Conservation (phyloP, 306 rosid genomes). For the Arachis hypogaea region DNA sequence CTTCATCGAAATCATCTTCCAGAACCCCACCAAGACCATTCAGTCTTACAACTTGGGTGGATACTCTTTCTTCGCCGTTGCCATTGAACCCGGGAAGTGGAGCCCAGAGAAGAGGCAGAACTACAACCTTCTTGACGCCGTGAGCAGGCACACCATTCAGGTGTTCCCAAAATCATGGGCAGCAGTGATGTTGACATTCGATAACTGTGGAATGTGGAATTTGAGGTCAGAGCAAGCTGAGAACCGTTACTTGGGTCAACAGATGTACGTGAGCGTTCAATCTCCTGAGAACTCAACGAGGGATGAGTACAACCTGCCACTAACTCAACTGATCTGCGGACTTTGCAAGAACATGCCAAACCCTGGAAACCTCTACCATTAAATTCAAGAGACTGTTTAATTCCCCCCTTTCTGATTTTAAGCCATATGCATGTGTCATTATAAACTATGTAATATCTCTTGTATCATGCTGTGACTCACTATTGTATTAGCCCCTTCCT, state of each 20-base stretch:
- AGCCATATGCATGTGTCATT: no score
- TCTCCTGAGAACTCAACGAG: conserved; percentile 50
- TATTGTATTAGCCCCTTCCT: no score
- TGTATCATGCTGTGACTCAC: no score
- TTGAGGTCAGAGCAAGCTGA: conserved; percentile 59
- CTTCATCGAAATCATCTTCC: conserved; percentile 71
- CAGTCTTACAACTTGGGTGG: conserved; percentile 78
- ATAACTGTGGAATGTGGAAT: conserved; percentile 85
- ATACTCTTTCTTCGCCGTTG: conserved; percentile 66
- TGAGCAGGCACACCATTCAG: conserved; percentile 81
- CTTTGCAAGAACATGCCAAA: conserved; percentile 53
- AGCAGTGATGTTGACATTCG: conserved; percentile 61
- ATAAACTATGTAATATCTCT: no score
- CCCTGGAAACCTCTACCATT: conserved; percentile 43
- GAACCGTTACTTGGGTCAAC: conserved; percentile 70
- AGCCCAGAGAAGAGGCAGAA: conserved; percentile 59
- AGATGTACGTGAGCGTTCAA: conserved; percentile 56
- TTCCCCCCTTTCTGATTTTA: no score
- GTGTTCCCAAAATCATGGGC: conserved; percentile 81
- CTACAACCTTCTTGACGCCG: conserved; percentile 76
- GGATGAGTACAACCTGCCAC: conserved; percentile 71
- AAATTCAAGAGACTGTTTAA: neutral
- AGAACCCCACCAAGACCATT: conserved; percentile 61
- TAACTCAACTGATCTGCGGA: conserved; percentile 54
- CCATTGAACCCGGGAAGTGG: conserved; percentile 80